A percentile compares a stretch with the other conserved stretches of the same genome.
Evolutionary conservation across 1,284 basidiomycete genomes (phyloP).

Genomic region (Ustilago esculenta): DNA sequence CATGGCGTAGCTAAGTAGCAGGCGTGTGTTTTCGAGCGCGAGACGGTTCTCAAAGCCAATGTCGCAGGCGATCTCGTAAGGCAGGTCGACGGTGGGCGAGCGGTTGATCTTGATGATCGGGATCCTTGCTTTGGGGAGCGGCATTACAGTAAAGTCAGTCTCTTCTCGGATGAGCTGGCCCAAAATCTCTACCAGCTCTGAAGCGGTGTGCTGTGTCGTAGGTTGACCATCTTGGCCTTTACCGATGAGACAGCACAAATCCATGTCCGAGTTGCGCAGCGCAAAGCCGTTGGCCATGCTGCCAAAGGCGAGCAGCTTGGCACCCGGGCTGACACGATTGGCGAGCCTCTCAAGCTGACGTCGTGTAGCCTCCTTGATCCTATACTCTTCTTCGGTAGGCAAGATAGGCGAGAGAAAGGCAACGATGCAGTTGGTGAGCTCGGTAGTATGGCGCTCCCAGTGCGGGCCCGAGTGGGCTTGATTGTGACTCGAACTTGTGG

Average conservation of each 20-base stretch:
- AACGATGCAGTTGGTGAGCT: slow-evolving; percentile 63
- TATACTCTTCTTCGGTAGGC: slow-evolving; percentile 66
- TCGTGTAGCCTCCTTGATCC: slow-evolving; percentile 88
- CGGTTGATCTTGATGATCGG: slow-evolving; percentile 97
- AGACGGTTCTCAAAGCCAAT: slow-evolving; percentile 98
- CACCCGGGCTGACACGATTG: slow-evolving; percentile 89
- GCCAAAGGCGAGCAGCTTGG: slow-evolving; percentile 90
- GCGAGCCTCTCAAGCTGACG: slow-evolving; percentile 93
- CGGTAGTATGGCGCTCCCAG: slow-evolving; percentile 61
- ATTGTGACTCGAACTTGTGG: slow-evolving; percentile 23
- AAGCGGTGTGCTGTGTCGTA: slow-evolving; percentile 69
- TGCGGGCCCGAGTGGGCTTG: slow-evolving; percentile 26
- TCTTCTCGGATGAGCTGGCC: slow-evolving; percentile 93
- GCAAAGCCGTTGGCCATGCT: slow-evolving; percentile 90
- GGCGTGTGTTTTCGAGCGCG: slow-evolving; percentile 93
- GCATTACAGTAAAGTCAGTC: slow-evolving; percentile 97
- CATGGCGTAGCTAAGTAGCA: slow-evolving; percentile 96
- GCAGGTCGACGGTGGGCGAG: slow-evolving; percentile 82
- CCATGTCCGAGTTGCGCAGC: slow-evolving; percentile 97
- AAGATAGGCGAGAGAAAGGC: slow-evolving; percentile 63
- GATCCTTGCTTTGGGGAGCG: slow-evolving; percentile 94
- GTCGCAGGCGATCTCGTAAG: slow-evolving; percentile 82
- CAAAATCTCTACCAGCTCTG: slow-evolving; percentile 92
- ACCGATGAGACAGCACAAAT: slow-evolving; percentile 88
- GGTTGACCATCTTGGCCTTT: slow-evolving; percentile 32